These are phyloP conservation scores for Chalaropsis ovoidea DNA, from an alignment of 2,329 filamentous ascomycete species.

Conservation along the genomic window DNA sequence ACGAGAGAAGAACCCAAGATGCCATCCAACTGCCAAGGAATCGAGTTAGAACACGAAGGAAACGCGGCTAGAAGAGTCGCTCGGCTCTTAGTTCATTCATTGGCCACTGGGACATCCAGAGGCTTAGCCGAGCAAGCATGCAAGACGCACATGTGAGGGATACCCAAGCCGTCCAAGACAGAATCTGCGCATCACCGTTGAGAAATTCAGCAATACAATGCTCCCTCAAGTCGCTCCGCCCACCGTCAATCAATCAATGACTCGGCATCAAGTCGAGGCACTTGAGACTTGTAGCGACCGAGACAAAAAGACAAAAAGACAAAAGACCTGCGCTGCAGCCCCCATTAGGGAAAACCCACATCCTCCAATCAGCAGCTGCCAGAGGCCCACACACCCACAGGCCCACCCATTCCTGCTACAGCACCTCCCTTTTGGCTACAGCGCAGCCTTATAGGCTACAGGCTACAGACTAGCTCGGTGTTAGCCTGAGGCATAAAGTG, in stretches of 20 bases:
- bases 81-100: not conserved
- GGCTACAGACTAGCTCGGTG: too few species aligned
- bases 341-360: not conserved
- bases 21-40: not conserved
- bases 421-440: too few species aligned
- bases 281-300: too few species aligned
- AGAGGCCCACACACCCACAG: not conserved
- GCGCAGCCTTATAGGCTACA: too few species aligned
- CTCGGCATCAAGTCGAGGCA: too few species aligned
- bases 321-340: not conserved
- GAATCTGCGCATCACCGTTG: not conserved
- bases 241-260: too few species aligned
- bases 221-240: not conserved
- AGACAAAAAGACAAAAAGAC: too few species aligned
- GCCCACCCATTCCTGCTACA: not conserved
- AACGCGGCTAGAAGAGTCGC: not conserved
- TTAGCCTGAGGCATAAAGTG: too few species aligned
- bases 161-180: too few species aligned
- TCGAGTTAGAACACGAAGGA: not conserved
- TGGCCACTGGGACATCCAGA: not conserved
- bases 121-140: not conserved
- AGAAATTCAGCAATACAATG: not conserved
- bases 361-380: not conserved
- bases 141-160: not conserved
- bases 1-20: not conserved